Base-by-base conservation (phyloP, 306 rosid species). In the Casuarina glauca region DNA sequence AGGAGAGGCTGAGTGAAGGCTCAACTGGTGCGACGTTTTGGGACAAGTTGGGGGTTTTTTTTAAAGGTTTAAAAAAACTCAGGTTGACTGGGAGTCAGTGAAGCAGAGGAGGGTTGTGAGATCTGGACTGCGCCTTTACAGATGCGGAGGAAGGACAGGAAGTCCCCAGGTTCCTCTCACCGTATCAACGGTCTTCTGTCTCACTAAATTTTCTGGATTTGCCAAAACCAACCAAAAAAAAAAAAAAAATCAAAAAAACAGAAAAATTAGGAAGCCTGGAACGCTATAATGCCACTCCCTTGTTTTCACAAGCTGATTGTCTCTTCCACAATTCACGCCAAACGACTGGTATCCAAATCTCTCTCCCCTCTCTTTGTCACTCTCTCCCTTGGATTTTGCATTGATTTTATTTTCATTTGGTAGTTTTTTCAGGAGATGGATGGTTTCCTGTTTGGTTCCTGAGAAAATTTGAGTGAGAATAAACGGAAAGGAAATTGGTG, bases 301-400 rank as follows among this genome's bases (percentile, higher is more conserved):
- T 89, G 74, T 86, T 95, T 95, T 69, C 86, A 88, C 84, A 93
- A 95, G 94, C 90, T 95, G 86, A 78, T 95, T 85, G 84, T 90
- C 43, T 78, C 93, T 1, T 86, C 97, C 19, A 86, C 91, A 57
- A 64, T 93, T 74, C 90, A 90, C 76, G 80, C 90, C 46, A 89
- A 76, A 38, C 92, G 91, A 77, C 86, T 95, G 99, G 99, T 95
- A 93, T 75, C 70, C 76, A 48, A 45, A 69, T 80, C 79, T 79
- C 68, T 83, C 52, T 16, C 68, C 70, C 76, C 75, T 70, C 38
- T 32, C 8, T 19, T 26, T 26, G 32, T 26, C 32, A 26, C 44
- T 49, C 2, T 70, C 36, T 57, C 16, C 71, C 45, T 66, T 2
- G 43, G 50, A 51, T 76, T 42, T 38, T 76, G 63, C 60, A 49